phyloP scores from a whole-genome alignment of 2,329 filamentous ascomycete genomes.

The Colletotrichum graminicola region DNA sequence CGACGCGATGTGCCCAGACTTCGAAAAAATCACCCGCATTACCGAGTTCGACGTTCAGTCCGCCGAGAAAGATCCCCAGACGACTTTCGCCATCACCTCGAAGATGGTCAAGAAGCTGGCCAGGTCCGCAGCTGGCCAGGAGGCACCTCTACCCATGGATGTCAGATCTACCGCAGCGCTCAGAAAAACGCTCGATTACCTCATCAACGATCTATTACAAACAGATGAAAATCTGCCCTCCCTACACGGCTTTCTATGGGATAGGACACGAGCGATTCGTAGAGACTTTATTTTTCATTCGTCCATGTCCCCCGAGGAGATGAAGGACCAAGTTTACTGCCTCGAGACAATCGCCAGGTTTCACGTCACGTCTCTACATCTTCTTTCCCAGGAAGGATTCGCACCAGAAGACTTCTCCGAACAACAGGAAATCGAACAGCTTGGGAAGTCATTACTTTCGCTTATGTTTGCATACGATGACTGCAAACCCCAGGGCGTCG shows the following conservation, averaged over 20 bases:
- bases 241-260: slow-evolving; percentile 75
- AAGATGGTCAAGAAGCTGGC: slow-evolving; percentile 77
- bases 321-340: slow-evolving; percentile 71
- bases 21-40: slow-evolving; percentile 73
- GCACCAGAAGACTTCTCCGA: slow-evolving; percentile 72
- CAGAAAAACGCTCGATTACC: slow-evolving; percentile 71
- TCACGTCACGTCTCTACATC: slow-evolving; percentile 74
- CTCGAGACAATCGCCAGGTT: slow-evolving; percentile 76
- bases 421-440: slow-evolving; percentile 76
- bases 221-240: slow-evolving; percentile 66
- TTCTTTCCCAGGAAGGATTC: slow-evolving; percentile 69
- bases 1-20: slow-evolving; percentile 78
- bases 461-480: slow-evolving; percentile 76
- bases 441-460: slow-evolving; percentile 74
- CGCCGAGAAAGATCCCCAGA: slow-evolving; percentile 64
- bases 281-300: slow-evolving; percentile 78
- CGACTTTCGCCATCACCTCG: slow-evolving; percentile 60
- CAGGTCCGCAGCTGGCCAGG: slow-evolving; percentile 76
- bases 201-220: slow-evolving; percentile 70
- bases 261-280: slow-evolving; percentile 75
- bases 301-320: slow-evolving; percentile 67
- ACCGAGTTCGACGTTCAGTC: slow-evolving; percentile 69
- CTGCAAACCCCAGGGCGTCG: slow-evolving; percentile 68
- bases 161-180: slow-evolving; percentile 72
- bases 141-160: slow-evolving; percentile 76